A percentile compares a stretch with the other conserved stretches of the same genome.
Conservation (phyloP, 306 rosid genomes). For the Hippophae tibetana region DNA sequence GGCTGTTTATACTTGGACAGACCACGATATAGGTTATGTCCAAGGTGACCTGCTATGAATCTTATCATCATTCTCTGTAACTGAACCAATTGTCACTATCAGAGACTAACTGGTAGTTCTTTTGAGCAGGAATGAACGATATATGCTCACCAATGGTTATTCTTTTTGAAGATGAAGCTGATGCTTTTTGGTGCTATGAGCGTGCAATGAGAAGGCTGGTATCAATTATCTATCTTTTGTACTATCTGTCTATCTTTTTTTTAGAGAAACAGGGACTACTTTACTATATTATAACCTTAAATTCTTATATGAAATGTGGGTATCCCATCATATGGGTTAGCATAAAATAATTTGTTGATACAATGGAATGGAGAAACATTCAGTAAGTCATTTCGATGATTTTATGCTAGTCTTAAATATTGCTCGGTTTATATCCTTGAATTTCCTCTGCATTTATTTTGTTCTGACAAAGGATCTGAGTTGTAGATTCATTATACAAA, state of each 20-base stretch:
- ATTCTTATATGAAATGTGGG: background rate
- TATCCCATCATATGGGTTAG: too few species aligned
- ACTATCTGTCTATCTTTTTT: too few species aligned
- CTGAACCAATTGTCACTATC: constrained; percentile 16
- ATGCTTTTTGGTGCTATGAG: constrained; percentile 90
- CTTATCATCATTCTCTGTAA: constrained; percentile 11
- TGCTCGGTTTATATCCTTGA: too few species aligned
- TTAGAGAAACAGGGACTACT: too few species aligned
- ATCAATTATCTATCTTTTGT: constrained; percentile 14
- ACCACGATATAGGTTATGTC: constrained; percentile 78
- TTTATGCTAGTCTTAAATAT: too few species aligned
- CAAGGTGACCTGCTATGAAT: constrained; percentile 47
- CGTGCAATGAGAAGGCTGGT: constrained; percentile 96
- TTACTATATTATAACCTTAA: background rate
- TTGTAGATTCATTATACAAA: too few species aligned
- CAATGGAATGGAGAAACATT: too few species aligned
- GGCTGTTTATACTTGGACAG: constrained; percentile 81
- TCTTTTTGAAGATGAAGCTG: constrained; percentile 75
- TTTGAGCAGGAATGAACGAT: constrained; percentile 87
- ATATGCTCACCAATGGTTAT: constrained; percentile 84
- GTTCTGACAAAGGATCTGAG: too few species aligned
- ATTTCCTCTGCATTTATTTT: too few species aligned
- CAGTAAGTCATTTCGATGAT: too few species aligned
- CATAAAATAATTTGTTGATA: too few species aligned
- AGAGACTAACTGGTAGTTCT: constrained; percentile 8